Conservation (phyloP, 176 grass and related monocot genomes). For the Zea luxurians region DNA sequence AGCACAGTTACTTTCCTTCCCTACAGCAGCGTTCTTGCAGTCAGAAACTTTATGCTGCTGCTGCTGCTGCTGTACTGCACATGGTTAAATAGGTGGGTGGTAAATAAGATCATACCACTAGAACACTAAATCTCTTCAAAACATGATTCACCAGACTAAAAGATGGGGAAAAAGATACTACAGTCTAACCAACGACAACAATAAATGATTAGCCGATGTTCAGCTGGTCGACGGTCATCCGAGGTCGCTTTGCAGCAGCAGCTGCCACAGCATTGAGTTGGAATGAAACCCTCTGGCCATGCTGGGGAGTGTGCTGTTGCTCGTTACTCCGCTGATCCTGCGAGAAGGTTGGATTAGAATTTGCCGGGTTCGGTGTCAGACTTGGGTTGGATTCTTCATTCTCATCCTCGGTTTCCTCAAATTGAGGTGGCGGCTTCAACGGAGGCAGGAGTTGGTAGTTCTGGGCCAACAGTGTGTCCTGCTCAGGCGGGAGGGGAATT, state of each 20-base stretch:
- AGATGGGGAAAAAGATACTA: not conserved
- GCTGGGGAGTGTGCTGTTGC: slow-evolving; percentile 57
- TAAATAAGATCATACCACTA: slow-evolving; percentile 22
- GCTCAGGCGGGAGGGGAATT: slow-evolving; percentile 79
- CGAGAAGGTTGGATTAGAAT: slow-evolving; percentile 37
- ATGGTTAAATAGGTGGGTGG: slow-evolving; percentile 10
- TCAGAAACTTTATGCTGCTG: not conserved
- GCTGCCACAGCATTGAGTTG: slow-evolving; percentile 62
- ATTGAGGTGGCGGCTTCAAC: slow-evolving; percentile 48
- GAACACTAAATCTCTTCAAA: slow-evolving; percentile 15
- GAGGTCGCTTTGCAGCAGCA: slow-evolving; percentile 53
- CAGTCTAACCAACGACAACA: not conserved
- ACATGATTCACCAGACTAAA: not conserved
- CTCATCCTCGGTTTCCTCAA: slow-evolving; percentile 74
- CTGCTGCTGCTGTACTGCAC: not conserved
- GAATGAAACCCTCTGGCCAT: slow-evolving; percentile 82
- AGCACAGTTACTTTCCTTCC: slow-evolving; percentile 21
- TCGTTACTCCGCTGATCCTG: slow-evolving; percentile 49
- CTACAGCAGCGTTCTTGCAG: not conserved
- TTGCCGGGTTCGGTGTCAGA: slow-evolving; percentile 12
- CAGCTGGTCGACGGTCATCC: slow-evolving; percentile 52
- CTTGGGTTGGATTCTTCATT: slow-evolving; percentile 38
- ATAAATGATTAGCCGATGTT: slow-evolving; percentile 33
- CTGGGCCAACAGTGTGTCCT: slow-evolving; percentile 80
- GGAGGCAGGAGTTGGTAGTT: slow-evolving; percentile 74